These are phyloP conservation scores for Orbilia ellipsospora DNA, from an alignment of 2,329 filamentous ascomycete genomes.

Conservation along the genomic window DNA sequence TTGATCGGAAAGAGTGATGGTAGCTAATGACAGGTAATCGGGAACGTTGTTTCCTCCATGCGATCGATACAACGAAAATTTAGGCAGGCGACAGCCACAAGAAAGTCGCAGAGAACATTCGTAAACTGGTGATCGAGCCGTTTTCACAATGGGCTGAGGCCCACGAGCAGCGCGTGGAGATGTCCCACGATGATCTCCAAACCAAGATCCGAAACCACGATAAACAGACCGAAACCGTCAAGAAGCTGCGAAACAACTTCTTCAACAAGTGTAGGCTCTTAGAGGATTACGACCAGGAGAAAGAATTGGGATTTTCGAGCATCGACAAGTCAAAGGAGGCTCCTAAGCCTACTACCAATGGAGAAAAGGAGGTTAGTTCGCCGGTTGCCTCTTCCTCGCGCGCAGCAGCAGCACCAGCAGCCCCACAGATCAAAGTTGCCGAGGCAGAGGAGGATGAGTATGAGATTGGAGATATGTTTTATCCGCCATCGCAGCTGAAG, in stretches of 20 bases:
- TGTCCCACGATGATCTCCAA: slow-evolving; percentile 94
- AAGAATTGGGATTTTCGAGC: slow-evolving; percentile 96
- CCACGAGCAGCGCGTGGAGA: slow-evolving; percentile 88
- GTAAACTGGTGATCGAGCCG: slow-evolving; percentile 91
- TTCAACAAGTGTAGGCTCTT: slow-evolving; percentile 98
- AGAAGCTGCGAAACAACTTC: slow-evolving; percentile 94
- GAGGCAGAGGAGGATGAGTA: slow-evolving; percentile 77
- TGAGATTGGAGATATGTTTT: slow-evolving; percentile 90
- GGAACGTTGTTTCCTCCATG: slow-evolving; percentile 13
- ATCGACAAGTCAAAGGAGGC: slow-evolving; percentile 69
- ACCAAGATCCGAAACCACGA: slow-evolving; percentile 90
- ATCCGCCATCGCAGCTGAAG: slow-evolving; percentile 86
- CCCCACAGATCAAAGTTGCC: slow-evolving; percentile 87
- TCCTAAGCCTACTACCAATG: slow-evolving; percentile 68
- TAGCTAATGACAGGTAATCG: slow-evolving; percentile 23
- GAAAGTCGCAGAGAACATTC: slow-evolving; percentile 96
- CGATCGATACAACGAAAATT: slow-evolving; percentile 37
- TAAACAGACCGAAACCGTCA: slow-evolving; percentile 86
- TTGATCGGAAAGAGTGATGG: neutral
- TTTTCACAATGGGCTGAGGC: slow-evolving; percentile 97
- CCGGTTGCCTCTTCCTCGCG: slow-evolving; percentile 63
- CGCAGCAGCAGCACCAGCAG: neutral
- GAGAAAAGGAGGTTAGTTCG: slow-evolving; percentile 60
- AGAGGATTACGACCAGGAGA: slow-evolving; percentile 97
- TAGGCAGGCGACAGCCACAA: slow-evolving; percentile 89